Evolutionary conservation across 768 basidiomycete species (phyloP).

Genomic region (Tricholoma furcatifolium): DNA sequence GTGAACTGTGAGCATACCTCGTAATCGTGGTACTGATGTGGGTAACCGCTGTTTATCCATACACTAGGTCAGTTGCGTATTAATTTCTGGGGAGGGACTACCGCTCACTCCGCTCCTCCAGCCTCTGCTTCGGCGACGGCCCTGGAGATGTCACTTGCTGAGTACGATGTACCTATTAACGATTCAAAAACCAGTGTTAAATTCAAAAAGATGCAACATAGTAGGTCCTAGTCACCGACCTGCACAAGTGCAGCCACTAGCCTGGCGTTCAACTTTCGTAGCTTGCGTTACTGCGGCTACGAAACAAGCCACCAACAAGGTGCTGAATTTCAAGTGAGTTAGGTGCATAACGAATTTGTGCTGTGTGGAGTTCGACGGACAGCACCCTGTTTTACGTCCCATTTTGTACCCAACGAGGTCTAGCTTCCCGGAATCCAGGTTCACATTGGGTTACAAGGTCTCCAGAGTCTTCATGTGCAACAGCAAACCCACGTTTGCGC

Average conservation of each 20-base stretch:
- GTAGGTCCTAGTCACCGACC: constrained; percentile 11
- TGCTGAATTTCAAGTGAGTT: not conserved
- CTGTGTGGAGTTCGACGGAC: not conserved
- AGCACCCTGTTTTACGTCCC: too few relatives aligned
- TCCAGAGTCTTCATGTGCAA: not conserved
- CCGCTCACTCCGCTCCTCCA: constrained; percentile 22
- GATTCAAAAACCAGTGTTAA: too few relatives aligned
- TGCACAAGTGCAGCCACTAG: constrained; percentile 24
- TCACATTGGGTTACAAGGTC: not conserved
- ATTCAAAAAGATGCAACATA: not conserved
- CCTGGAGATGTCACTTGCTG: constrained; percentile 17
- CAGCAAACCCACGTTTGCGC: too few relatives aligned
- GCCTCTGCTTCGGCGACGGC: constrained; percentile 18
- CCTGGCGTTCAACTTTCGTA: constrained; percentile 16
- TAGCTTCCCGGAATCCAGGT: not conserved
- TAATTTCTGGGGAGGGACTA: not conserved
- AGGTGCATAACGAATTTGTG: not conserved
- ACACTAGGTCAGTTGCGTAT: not conserved
- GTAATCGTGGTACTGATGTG: constrained; percentile 24
- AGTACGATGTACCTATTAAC: constrained; percentile 15
- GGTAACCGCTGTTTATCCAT: constrained; percentile 21
- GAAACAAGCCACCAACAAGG: constrained; percentile 9
- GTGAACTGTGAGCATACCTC: constrained; percentile 18
- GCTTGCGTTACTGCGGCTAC: constrained; percentile 13
- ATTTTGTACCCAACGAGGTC: too few relatives aligned